phyloP scores from a whole-genome alignment of 75 land plant species.

The Selaginella moellendorffii region DNA sequence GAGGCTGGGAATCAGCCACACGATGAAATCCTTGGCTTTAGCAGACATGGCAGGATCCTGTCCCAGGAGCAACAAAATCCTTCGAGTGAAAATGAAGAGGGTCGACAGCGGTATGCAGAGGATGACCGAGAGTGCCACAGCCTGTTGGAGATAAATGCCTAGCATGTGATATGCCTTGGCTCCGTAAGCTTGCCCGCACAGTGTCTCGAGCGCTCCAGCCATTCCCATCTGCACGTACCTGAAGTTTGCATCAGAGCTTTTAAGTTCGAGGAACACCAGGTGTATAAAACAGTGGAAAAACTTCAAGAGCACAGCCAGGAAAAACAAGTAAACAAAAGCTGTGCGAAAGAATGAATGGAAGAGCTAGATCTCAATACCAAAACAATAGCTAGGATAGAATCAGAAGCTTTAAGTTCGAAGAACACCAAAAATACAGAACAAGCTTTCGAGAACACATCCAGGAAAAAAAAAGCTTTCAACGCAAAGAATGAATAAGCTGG shows the following conservation, averaged over 20 bases:
- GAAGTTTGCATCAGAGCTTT: not conserved
- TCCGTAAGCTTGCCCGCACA: conserved; percentile 10
- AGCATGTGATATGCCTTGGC: conserved; percentile 32
- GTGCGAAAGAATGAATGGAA: no score
- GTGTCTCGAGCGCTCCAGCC: conserved; percentile 24
- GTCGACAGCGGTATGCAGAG: conserved; percentile 19
- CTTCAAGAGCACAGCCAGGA: no score
- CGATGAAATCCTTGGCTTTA: conserved; percentile 13
- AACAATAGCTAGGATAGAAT: no score
- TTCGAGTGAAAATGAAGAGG: conserved; percentile 17
- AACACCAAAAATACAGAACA: no score
- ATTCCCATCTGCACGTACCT: conserved; percentile 32
- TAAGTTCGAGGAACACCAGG: no score
- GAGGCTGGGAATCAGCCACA: conserved; percentile 11
- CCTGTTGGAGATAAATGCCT: conserved; percentile 37
- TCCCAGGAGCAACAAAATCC: conserved; percentile 15
- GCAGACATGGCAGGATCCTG: conserved; percentile 16
- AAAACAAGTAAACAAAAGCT: no score
- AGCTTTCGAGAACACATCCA: no score
- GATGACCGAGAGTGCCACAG: conserved; percentile 22
- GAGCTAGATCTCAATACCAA: no score
- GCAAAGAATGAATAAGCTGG: no score
- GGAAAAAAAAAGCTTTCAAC: no score
- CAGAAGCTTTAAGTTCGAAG: no score
- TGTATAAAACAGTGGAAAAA: no score